Evolutionary conservation across 2,329 filamentous ascomycete species (phyloP), one percentile per base, ranked within the genome.

Genomic region (Monosporascus sp.): DNA sequence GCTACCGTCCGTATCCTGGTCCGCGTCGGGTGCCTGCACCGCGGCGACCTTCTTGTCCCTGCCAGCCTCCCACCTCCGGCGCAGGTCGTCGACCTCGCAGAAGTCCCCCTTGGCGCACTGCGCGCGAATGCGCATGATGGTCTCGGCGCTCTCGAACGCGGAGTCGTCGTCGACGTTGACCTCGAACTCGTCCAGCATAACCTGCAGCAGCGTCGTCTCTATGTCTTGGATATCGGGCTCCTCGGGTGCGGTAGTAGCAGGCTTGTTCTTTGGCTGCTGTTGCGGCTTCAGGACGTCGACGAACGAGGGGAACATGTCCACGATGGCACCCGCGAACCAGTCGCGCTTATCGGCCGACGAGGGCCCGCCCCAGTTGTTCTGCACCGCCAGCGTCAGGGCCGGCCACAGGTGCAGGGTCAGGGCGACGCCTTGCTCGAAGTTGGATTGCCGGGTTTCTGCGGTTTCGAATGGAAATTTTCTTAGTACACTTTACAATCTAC

Each of bases 101-200:
- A 88, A 87, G 53, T 85, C 78, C 17, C 88, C 88, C 57, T 81
- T 78, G 54, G 78, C 75, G 63, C 85, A 84, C 66, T 88, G 80
- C 54, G 77, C 76, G 63, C 85, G 78, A 58, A 93, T 73, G 50
- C 78, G 77, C 69, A 95, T 73, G 54, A 97, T 89, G 62, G 85
- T 78, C 54, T 78, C 76, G 9, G 91, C 91, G 7, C 96, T 82
- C 52, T 86, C 81, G 51, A 81, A 84, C 37, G 86, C 88, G 48
- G 87, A 93, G 63, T 91, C 92, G 70, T 99, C 94, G 65, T 97
- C 94, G 28, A 97, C 83, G 53, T 89, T 87, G 52, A 94, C 88
- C 65, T 96, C 91, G 66, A 97, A 99, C 72, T 99, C 94, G 74
- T 97, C 94, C 58, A 88, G 81, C 87, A 97, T 94, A 56, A 96